Evolutionary conservation across 345 rosid species (phyloP).

Genomic region (Eucalyptus leucophloia): DNA sequence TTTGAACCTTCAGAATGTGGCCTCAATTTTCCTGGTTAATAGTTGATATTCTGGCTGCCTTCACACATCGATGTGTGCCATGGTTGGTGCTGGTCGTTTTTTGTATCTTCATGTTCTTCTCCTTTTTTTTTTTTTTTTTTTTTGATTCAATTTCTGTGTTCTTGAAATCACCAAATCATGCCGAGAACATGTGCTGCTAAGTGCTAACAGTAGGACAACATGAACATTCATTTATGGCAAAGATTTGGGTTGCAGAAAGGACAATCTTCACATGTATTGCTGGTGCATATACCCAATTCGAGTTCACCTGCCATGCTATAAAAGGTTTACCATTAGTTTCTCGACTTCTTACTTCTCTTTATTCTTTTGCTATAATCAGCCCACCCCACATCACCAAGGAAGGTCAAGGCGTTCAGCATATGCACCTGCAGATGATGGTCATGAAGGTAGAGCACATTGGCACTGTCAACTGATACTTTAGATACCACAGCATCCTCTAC

Average conservation of each 20-base stretch:
- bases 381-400: slow-evolving; percentile 64
- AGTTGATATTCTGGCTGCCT: not conserved
- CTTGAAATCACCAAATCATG: not conserved
- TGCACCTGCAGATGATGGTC: slow-evolving; percentile 44
- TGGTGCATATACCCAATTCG: not conserved
- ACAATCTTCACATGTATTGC: not conserved
- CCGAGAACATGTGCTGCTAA: not conserved
- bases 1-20: not conserved
- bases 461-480: not conserved
- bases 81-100: not conserved
- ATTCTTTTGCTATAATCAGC: slow-evolving; percentile 22
- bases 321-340: not conserved
- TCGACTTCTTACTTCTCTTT: not conserved
- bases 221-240: not conserved
- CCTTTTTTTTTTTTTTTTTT: not conserved
- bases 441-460: slow-evolving; percentile 25
- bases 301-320: not conserved
- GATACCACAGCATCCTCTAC: not conserved
- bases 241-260: not conserved
- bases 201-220: not conserved
- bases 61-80: not conserved
- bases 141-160: not conserved
- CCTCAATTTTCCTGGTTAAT: not conserved
- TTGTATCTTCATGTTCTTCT: not conserved
- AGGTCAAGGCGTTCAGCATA: slow-evolving; percentile 70